Percentiles rank a stretch among this genome's conserved stretches.
Conservation (phyloP, 805 yeast genomes). For the Torulaspora indica region DNA sequence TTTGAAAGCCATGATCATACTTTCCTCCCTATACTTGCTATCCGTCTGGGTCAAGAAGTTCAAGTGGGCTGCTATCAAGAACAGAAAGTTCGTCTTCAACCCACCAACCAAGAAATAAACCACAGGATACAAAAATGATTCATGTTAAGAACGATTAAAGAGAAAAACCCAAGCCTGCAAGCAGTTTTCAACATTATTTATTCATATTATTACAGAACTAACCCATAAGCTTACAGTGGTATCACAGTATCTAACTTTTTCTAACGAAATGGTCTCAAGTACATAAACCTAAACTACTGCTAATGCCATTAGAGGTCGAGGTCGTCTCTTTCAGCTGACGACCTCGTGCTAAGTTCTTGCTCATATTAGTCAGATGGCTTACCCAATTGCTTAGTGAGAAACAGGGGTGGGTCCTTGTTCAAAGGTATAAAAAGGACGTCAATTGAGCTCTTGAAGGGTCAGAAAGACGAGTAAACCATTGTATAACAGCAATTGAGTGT, state of each 20-base stretch:
- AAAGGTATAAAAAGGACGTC: background rate
- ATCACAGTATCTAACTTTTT: slow-evolving; percentile 3
- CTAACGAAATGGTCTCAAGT: slow-evolving; percentile 5
- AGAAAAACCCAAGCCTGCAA: background rate
- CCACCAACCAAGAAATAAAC: slow-evolving; percentile 59
- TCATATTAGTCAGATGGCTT: background rate
- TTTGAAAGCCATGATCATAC: slow-evolving; percentile 79
- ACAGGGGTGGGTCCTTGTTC: background rate
- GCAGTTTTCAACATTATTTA: slow-evolving; percentile 7
- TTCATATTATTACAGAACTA: slow-evolving; percentile 5
- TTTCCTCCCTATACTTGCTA: slow-evolving; percentile 72
- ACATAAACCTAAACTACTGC: background rate
- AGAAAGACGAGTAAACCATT: background rate
- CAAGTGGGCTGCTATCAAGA: slow-evolving; percentile 96
- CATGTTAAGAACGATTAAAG: slow-evolving; percentile 5
- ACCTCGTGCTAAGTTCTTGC: background rate
- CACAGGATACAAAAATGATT: slow-evolving; percentile 3
- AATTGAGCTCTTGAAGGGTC: background rate
- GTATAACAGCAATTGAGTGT: background rate
- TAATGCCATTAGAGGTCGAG: background rate
- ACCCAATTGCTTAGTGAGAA: background rate
- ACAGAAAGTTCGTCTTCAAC: slow-evolving; percentile 86
- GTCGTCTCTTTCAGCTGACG: too few relatives aligned
- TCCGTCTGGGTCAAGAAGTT: slow-evolving; percentile 92
- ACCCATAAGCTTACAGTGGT: slow-evolving; percentile 4